Evolutionary conservation across 768 basidiomycete species (phyloP).

Genomic region (Strobilomyces echinocephalus): DNA sequence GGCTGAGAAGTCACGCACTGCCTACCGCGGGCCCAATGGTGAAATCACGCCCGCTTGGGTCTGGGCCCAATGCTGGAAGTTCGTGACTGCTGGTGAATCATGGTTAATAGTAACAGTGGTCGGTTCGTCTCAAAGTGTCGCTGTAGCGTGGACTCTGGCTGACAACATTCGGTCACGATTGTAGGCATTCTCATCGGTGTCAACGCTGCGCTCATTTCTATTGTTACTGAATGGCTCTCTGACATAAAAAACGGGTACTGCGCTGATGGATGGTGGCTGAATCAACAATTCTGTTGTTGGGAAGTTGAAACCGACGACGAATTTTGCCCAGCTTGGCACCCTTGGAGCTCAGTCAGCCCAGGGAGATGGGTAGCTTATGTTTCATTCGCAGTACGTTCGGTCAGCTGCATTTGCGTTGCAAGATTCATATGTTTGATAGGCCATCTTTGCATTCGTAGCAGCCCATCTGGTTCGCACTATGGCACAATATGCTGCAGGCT

Average conservation of each 20-base stretch:
- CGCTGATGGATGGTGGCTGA: slow-evolving; percentile 96
- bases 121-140: slow-evolving; percentile 51
- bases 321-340: slow-evolving; percentile 86
- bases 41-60: slow-evolving; percentile 52
- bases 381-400: slow-evolving; percentile 71
- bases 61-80: slow-evolving; percentile 55
- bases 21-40: slow-evolving; percentile 46
- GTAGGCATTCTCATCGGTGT: slow-evolving; percentile 86
- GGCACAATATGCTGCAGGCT: slow-evolving; percentile 94
- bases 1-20: slow-evolving; percentile 37
- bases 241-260: slow-evolving; percentile 99
- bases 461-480: slow-evolving; percentile 84
- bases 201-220: slow-evolving; percentile 93
- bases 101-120: slow-evolving; percentile 92
- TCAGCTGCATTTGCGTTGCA: neutral
- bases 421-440: slow-evolving; percentile 40
- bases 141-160: neutral
- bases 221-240: slow-evolving; percentile 94
- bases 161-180: neutral
- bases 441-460: slow-evolving; percentile 76
- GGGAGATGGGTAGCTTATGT: slow-evolving; percentile 86
- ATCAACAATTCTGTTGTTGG: slow-evolving; percentile 98
- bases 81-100: slow-evolving; percentile 71
- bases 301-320: slow-evolving; percentile 83
- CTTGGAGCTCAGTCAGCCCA: slow-evolving; percentile 72